A percentile compares a stretch with the other conserved stretches of the same genome.
Evolutionary conservation across 2,329 filamentous ascomycete genomes (phyloP).

Genomic region (Scedosporium apiospermum): DNA sequence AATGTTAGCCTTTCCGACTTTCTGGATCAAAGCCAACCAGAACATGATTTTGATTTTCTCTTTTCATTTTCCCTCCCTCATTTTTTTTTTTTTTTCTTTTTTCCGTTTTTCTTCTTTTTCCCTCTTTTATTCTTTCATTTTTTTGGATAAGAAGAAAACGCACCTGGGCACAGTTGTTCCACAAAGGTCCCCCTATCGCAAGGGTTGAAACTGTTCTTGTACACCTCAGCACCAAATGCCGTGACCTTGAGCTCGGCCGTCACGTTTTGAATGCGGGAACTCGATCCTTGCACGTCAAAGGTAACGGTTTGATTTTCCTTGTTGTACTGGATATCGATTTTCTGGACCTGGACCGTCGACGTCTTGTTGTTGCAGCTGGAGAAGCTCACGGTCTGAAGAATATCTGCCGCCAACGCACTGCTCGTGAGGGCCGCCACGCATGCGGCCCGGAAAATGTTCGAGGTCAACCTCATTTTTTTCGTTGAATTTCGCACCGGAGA

Average conservation of each 20-base stretch:
- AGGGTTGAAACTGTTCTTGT: slow-evolving; percentile 72
- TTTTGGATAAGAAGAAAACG: slow-evolving; percentile 17
- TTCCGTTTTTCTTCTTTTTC: not conserved
- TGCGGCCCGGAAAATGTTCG: slow-evolving; percentile 6
- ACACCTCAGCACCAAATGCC: slow-evolving; percentile 78
- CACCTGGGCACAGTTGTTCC: slow-evolving; percentile 71
- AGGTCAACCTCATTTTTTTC: slow-evolving; percentile 11
- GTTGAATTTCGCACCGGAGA: not conserved
- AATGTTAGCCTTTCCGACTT: slow-evolving; percentile 4
- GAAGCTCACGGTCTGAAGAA: slow-evolving; percentile 76
- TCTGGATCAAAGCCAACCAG: not conserved
- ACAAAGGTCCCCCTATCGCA: slow-evolving; percentile 57
- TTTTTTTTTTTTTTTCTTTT: not conserved
- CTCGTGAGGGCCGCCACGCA: slow-evolving; percentile 25
- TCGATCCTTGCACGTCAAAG: slow-evolving; percentile 78
- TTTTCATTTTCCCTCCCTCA: not conserved
- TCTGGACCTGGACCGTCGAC: slow-evolving; percentile 56
- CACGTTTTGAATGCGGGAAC: slow-evolving; percentile 66
- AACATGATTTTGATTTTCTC: not conserved
- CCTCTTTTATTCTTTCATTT: not conserved
- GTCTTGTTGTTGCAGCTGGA: slow-evolving; percentile 50
- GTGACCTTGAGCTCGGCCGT: slow-evolving; percentile 65
- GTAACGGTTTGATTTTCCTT: slow-evolving; percentile 60
- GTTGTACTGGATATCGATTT: slow-evolving; percentile 71
- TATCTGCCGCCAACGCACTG: slow-evolving; percentile 53